These are phyloP conservation scores for Aspergillus costaricaensis DNA, from an alignment of 2,329 filamentous ascomycete species.

Conservation along the genomic window DNA sequence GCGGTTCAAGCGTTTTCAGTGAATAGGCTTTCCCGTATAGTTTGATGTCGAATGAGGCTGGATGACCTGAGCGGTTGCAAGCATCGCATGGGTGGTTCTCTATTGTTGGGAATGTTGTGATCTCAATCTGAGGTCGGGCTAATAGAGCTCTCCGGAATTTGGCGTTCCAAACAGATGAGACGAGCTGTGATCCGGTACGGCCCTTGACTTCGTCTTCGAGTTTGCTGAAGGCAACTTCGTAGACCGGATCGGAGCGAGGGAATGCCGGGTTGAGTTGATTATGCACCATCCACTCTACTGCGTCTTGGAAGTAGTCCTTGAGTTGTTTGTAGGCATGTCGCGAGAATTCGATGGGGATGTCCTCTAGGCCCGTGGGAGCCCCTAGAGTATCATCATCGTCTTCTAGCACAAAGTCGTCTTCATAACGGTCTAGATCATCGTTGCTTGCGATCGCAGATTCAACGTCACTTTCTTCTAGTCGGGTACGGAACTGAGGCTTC, in stretches of 20 bases:
- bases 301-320: constrained; percentile 71
- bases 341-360: constrained; percentile 71
- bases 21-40: constrained; percentile 69
- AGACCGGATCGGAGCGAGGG: constrained; percentile 63
- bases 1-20: constrained; percentile 64
- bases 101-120: constrained; percentile 48
- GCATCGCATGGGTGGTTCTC: constrained; percentile 62
- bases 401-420: constrained; percentile 66
- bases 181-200: constrained; percentile 69
- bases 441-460: constrained; percentile 30
- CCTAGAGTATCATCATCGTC: constrained; percentile 63
- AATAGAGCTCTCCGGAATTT: constrained; percentile 68
- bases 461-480: constrained; percentile 33
- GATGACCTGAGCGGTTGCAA: constrained; percentile 69
- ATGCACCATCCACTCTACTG: constrained; percentile 79
- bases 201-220: constrained; percentile 70
- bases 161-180: constrained; percentile 68
- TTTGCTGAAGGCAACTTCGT: constrained; percentile 68
- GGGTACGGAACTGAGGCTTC: constrained; percentile 15
- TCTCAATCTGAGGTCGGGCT: constrained; percentile 64
- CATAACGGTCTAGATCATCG: constrained; percentile 57
- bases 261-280: constrained; percentile 75
- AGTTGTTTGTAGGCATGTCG: constrained; percentile 65
- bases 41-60: constrained; percentile 64
- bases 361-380: constrained; percentile 52